These are phyloP conservation scores for Gaeumannomyces tritici DNA, from an alignment of 2,329 filamentous ascomycete genomes.

Conservation along the genomic window DNA sequence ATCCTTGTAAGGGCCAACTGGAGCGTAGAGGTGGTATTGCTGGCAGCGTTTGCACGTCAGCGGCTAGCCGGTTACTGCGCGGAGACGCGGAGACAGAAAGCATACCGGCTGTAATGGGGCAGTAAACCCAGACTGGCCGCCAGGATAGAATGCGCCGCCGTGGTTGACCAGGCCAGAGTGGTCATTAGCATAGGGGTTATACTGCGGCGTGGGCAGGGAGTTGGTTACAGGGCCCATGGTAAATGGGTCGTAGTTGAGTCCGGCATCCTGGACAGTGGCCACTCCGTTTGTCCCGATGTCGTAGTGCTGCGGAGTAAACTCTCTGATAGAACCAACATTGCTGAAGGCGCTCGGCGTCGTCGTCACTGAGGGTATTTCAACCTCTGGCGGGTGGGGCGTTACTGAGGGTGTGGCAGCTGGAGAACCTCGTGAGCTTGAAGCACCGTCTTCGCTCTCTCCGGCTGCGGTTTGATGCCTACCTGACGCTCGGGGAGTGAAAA, in stretches of 20 bases:
- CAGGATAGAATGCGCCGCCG: constrained; percentile 57
- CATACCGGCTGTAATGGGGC: constrained; percentile 51
- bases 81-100: not conserved
- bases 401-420: constrained; percentile 24
- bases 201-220: constrained; percentile 37
- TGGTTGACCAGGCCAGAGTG: constrained; percentile 45
- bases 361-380: constrained; percentile 11
- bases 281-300: constrained; percentile 42
- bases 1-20: constrained; percentile 71
- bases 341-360: constrained; percentile 21
- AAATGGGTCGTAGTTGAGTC: constrained; percentile 49
- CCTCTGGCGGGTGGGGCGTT: constrained; percentile 30
- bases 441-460: not conserved
- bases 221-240: constrained; percentile 46
- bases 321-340: constrained; percentile 46
- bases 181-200: constrained; percentile 74
- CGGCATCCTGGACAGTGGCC: constrained; percentile 31
- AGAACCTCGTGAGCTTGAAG: not conserved
- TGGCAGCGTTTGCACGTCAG: not conserved
- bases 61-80: not conserved
- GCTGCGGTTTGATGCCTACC: not conserved
- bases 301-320: constrained; percentile 49
- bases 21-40: constrained; percentile 83
- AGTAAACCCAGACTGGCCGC: constrained; percentile 37
- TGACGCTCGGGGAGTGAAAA: constrained; percentile 64